Conservation (phyloP, 768 basidiomycete species). For the Pleurotus eryngii region DNA sequence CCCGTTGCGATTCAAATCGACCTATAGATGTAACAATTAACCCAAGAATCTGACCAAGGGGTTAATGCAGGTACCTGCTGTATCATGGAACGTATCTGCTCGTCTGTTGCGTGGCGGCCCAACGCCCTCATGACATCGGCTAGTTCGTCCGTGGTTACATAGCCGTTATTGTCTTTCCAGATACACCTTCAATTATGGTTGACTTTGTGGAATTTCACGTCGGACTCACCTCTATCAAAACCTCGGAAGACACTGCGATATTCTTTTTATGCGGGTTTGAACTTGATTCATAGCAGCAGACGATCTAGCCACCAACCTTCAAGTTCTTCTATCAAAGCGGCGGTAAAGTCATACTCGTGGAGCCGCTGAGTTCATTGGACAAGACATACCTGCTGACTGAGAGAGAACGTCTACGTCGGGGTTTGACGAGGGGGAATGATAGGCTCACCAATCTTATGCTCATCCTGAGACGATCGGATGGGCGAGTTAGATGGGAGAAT, state of each 20-base stretch:
- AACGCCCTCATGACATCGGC: slow-evolving; percentile 48
- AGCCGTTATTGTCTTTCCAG: slow-evolving; percentile 42
- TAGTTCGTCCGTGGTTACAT: slow-evolving; percentile 47
- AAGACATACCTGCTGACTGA: no score
- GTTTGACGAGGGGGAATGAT: no score
- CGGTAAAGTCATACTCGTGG: neutral
- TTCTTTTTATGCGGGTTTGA: neutral
- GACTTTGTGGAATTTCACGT: neutral
- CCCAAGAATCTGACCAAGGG: neutral
- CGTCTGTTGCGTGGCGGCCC: slow-evolving; percentile 46
- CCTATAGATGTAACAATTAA: slow-evolving; percentile 8
- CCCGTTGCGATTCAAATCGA: slow-evolving; percentile 42
- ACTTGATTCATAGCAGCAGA: neutral
- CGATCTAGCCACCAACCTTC: neutral
- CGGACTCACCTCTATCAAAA: slow-evolving; percentile 2
- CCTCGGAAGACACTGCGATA: slow-evolving; percentile 1
- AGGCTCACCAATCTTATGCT: no score
- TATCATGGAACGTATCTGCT: slow-evolving; percentile 47
- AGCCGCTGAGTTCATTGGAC: no score
- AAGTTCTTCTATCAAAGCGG: neutral
- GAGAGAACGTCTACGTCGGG: no score
- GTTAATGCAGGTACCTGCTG: slow-evolving; percentile 24
- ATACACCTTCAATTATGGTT: neutral
- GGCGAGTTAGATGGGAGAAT: no score
- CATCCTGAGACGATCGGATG: no score